Evolutionary conservation across 176 grass and related monocot genomes (phyloP).

Genomic region (Musa acuminata): DNA sequence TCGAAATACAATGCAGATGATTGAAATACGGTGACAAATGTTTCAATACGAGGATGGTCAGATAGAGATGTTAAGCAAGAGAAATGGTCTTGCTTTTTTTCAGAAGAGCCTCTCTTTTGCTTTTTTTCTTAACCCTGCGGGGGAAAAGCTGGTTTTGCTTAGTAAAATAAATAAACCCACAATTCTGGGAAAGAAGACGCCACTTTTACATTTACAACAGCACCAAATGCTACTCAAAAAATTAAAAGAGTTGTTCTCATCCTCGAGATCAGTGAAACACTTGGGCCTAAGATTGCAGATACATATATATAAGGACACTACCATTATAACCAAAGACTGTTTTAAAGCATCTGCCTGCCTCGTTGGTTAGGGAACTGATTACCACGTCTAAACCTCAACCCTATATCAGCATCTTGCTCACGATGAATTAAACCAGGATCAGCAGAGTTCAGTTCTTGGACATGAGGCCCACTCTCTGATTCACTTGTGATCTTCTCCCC

Average conservation of each 20-base stretch:
- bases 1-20: too few relatives aligned
- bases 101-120: too few relatives aligned
- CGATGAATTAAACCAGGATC: constrained; percentile 30
- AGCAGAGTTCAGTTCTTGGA: background rate
- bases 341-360: constrained; percentile 20
- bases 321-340: background rate
- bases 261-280: background rate
- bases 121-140: too few relatives aligned
- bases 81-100: too few relatives aligned
- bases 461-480: background rate
- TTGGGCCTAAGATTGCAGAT: too few relatives aligned
- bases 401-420: constrained; percentile 45
- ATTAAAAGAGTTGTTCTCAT: background rate
- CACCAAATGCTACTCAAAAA: background rate
- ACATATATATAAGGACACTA: too few relatives aligned
- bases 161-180: too few relatives aligned
- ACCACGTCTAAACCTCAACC: constrained; percentile 36
- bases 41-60: too few relatives aligned
- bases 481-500: constrained; percentile 39
- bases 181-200: background rate
- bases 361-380: constrained; percentile 36
- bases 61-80: too few relatives aligned
- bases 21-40: too few relatives aligned
- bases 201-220: background rate
- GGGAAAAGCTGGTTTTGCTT: too few relatives aligned